Conservation (phyloP, 2,329 filamentous ascomycete species). For the Trichoderma sp. region DNA sequence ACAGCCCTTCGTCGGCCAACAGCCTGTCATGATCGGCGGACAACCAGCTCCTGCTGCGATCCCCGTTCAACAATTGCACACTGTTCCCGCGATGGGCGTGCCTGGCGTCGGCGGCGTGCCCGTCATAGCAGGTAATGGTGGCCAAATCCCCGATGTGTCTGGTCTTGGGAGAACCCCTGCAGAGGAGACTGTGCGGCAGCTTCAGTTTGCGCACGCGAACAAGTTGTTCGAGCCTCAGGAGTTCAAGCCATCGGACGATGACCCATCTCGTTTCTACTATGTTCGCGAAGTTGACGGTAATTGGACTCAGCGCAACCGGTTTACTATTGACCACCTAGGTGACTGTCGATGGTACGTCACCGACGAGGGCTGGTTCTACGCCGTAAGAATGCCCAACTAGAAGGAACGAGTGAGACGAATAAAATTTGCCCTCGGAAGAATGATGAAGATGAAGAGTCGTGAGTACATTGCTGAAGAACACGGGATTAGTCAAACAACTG, state of each 20-base stretch:
- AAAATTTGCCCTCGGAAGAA: neutral
- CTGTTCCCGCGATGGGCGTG: slow-evolving; percentile 28
- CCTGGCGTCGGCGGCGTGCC: slow-evolving; percentile 28
- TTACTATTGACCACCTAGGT: slow-evolving; percentile 58
- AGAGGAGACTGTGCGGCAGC: slow-evolving; percentile 47
- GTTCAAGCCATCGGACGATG: slow-evolving; percentile 60
- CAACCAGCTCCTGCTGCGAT: slow-evolving; percentile 26
- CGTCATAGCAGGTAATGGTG: slow-evolving; percentile 42
- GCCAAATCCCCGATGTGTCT: slow-evolving; percentile 47
- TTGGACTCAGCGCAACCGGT: slow-evolving; percentile 58
- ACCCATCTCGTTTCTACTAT: slow-evolving; percentile 59
- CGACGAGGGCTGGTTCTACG: slow-evolving; percentile 59
- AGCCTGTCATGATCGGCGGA: slow-evolving; percentile 35
- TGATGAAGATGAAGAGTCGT: neutral
- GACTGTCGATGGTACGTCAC: slow-evolving; percentile 59
- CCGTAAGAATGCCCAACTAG: slow-evolving; percentile 49
- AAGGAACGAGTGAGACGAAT: neutral
- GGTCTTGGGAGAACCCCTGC: slow-evolving; percentile 50
- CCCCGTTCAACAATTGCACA: slow-evolving; percentile 28
- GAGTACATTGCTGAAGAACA: neutral
- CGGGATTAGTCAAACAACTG: neutral
- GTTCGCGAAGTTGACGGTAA: slow-evolving; percentile 59
- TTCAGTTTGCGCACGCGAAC: slow-evolving; percentile 49
- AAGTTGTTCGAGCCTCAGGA: slow-evolving; percentile 57
- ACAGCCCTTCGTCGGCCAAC: slow-evolving; percentile 33